These are phyloP conservation scores for Ophiostoma quercus DNA, from an alignment of 2,329 filamentous ascomycete species.

Conservation along the genomic window DNA sequence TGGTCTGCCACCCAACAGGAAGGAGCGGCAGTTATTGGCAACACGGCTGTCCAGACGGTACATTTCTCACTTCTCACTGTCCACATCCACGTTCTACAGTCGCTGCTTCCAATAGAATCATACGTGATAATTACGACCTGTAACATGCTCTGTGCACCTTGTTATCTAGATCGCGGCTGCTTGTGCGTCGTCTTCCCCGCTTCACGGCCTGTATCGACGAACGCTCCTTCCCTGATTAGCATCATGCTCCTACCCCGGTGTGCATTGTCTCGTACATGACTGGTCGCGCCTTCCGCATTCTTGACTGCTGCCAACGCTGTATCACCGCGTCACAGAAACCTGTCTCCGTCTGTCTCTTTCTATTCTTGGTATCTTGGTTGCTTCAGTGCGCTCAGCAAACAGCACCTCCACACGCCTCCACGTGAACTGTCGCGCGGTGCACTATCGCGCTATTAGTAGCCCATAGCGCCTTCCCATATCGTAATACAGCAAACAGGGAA, in stretches of 20 bases:
- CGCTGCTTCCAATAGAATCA: background rate
- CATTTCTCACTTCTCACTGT: background rate
- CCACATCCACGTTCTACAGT: too few relatives aligned
- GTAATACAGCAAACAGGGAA: conserved; percentile 18
- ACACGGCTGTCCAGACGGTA: background rate
- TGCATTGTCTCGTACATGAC: conserved; percentile 4
- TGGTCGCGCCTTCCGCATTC: conserved; percentile 14
- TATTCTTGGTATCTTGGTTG: background rate
- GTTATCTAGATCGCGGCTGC: conserved; percentile 1
- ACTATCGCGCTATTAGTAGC: background rate
- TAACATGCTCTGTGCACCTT: background rate
- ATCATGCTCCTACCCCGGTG: background rate
- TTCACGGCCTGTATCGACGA: conserved; percentile 7
- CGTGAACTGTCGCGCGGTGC: conserved; percentile 17
- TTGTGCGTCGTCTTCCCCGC: conserved; percentile 13
- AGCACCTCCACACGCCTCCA: conserved; percentile 19
- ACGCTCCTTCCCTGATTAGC: background rate
- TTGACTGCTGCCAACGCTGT: conserved; percentile 4
- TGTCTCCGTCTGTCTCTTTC: background rate
- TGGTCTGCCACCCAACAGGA: background rate
- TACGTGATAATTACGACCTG: background rate
- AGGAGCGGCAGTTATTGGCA: background rate
- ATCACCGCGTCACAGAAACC: background rate
- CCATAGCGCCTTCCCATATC: conserved; percentile 19
- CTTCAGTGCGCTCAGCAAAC: conserved; percentile 19